Conservation (phyloP, 1,139 yeast genomes). For the Suhomyces panamericanus region DNA sequence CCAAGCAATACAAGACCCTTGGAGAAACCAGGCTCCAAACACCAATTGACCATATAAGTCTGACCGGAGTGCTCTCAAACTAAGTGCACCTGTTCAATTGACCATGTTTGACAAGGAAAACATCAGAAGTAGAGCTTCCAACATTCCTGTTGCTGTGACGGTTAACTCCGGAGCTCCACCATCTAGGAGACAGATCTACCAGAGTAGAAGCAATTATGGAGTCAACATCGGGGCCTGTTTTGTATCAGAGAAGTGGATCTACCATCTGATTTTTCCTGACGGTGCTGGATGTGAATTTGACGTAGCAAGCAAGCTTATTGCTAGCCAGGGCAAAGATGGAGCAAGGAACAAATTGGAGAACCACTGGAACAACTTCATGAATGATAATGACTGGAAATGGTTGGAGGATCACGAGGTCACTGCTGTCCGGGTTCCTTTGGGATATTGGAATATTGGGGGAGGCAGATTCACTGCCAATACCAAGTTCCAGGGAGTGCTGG, state of each 20-base stretch:
- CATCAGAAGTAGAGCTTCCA: constrained; percentile 39
- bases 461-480: constrained; percentile 59
- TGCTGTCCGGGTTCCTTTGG: constrained; percentile 81
- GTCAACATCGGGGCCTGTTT: constrained; percentile 86
- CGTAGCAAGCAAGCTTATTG: constrained; percentile 55
- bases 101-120: constrained; percentile 44
- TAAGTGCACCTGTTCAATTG: constrained; percentile 4
- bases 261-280: constrained; percentile 54
- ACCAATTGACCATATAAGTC: neutral
- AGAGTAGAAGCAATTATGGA: constrained; percentile 71
- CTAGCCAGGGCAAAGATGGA: constrained; percentile 51
- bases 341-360: constrained; percentile 58
- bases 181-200: constrained; percentile 54
- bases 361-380: constrained; percentile 70
- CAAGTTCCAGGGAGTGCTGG: constrained; percentile 52
- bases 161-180: constrained; percentile 39
- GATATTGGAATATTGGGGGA: constrained; percentile 84
- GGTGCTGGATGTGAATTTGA: constrained; percentile 67
- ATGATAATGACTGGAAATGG: constrained; percentile 80
- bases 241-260: constrained; percentile 77
- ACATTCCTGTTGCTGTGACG: constrained; percentile 29
- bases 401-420: constrained; percentile 65
- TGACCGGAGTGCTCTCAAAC: neutral
- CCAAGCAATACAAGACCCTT: no score
- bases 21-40: no score